phyloP scores from a whole-genome alignment of 2,329 filamentous ascomycete species.

The Penicillium olsonii region DNA sequence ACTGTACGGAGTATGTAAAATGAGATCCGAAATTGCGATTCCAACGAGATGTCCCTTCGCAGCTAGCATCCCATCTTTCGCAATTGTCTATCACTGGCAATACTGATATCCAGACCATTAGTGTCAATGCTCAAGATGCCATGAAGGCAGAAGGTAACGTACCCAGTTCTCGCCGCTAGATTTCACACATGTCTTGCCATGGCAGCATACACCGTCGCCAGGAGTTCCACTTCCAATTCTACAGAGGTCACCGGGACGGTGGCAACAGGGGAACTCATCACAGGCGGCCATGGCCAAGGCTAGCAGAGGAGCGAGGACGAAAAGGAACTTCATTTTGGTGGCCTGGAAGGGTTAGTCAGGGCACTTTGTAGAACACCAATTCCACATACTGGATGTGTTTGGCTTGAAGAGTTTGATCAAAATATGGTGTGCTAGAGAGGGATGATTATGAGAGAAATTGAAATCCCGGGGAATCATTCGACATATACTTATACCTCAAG shows the following conservation, averaged over 20 bases:
- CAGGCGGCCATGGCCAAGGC: slow-evolving; percentile 4
- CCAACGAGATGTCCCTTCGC: too few species aligned
- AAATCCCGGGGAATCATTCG: background rate
- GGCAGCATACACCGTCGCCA: slow-evolving; percentile 5
- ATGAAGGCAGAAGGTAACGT: background rate
- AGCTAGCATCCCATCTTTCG: too few species aligned
- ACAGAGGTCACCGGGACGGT: slow-evolving; percentile 8
- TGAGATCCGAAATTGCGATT: too few species aligned
- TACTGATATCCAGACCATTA: too few species aligned
- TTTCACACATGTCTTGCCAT: slow-evolving; percentile 2
- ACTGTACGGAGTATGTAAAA: too few species aligned
- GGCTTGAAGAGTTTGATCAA: background rate
- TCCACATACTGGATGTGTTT: background rate
- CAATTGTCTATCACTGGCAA: too few species aligned
- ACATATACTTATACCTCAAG: background rate
- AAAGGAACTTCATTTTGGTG: slow-evolving; percentile 9
- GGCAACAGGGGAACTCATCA: slow-evolving; percentile 5
- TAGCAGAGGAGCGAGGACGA: slow-evolving; percentile 5
- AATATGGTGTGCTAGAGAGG: background rate
- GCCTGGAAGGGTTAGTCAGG: background rate
- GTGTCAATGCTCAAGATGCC: background rate
- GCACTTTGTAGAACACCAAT: background rate
- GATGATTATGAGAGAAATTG: background rate
- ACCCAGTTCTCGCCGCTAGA: slow-evolving; percentile 8
- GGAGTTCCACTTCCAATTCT: slow-evolving; percentile 2